Evolutionary conservation across 2,329 filamentous ascomycete species (phyloP).

Genomic region (Alternaria solani): DNA sequence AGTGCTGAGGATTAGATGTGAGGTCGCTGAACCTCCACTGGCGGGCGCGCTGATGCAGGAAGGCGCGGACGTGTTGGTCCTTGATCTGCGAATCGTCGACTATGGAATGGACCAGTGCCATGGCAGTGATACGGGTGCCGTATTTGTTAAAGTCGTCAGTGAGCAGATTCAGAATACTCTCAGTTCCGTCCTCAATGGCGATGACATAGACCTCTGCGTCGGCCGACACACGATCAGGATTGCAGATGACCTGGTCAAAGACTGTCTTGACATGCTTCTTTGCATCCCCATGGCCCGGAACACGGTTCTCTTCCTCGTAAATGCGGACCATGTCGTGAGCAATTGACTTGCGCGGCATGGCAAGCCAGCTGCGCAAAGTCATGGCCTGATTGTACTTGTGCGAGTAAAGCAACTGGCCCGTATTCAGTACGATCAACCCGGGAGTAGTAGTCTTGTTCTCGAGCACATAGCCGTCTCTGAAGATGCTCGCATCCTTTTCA

Average conservation of each 20-base stretch:
- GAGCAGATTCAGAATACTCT: slow-evolving; percentile 66
- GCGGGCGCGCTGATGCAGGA: slow-evolving; percentile 44
- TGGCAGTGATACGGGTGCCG: slow-evolving; percentile 36
- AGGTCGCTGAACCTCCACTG: slow-evolving; percentile 41
- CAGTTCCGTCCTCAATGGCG: slow-evolving; percentile 72
- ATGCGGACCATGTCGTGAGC: slow-evolving; percentile 66
- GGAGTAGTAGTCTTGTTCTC: slow-evolving; percentile 47
- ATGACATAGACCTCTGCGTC: slow-evolving; percentile 72
- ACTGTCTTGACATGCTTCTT: slow-evolving; percentile 71
- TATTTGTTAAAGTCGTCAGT: slow-evolving; percentile 55
- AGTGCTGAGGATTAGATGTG: slow-evolving; percentile 26
- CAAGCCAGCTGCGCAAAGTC: slow-evolving; percentile 64
- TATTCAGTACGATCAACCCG: slow-evolving; percentile 78
- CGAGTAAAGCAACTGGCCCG: slow-evolving; percentile 80
- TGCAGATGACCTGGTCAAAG: slow-evolving; percentile 69
- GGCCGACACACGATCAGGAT: slow-evolving; percentile 53
- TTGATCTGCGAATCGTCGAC: slow-evolving; percentile 33
- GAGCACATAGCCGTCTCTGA: slow-evolving; percentile 30
- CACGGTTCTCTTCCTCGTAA: slow-evolving; percentile 64
- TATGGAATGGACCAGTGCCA: slow-evolving; percentile 42
- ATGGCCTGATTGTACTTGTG: slow-evolving; percentile 68
- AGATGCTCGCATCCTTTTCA: slow-evolving; percentile 21
- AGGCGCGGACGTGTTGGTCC: slow-evolving; percentile 33
- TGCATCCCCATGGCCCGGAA: slow-evolving; percentile 66
- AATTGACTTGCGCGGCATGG: slow-evolving; percentile 66